Evolutionary conservation across 495 filamentous ascomycete genomes (phyloP), one percentile per base, ranked within the genome.

Genomic region (Penicillium desertorum): DNA sequence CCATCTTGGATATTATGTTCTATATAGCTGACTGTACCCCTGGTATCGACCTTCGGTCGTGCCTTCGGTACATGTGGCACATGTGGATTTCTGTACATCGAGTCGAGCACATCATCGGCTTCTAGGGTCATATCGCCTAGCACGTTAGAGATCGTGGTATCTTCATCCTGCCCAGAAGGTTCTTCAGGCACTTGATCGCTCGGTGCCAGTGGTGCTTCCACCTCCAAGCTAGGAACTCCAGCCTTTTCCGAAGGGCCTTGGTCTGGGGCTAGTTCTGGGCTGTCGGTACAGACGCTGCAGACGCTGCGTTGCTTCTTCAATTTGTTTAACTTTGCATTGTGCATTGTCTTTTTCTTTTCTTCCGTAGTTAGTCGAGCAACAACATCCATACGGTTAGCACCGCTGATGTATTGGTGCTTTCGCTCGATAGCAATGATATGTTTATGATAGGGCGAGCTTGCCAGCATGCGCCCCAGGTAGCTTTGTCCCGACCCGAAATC

Each of bases 401-500:
- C 91, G 32, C 80, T 81, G 63, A 97, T 92, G 64, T 96, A 96
- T 57, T 86, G 83, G 47, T 88, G 83, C 62, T 85, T 88, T 61
- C 90, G 89, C 71, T 98, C 94, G 59, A 98, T 88, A 14, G 94
- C 94, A 57, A 97, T 83, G 51, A 98, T 88, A 62, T 91, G 83
- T 62, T 85, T 86, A 59, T 91, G 88, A 68, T 95, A 96, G 1
- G 92, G 92, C 48, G 85, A 78, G 59, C 85, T 88, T 11, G 94
- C 93, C 44, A 98, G 73, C 1, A 90, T 88, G 43, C 94, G 84
- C 11, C 94, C 92, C 2, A 98, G 83, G 66, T 98, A 98, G 62
- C 94, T 97, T 66, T 97, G 94, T 0, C 94, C 94, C 47, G 90
- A 95, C 22, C 94, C 94, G 71, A 96, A 96, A 71, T 98, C 94